These are phyloP conservation scores for Tothia fuscella DNA, from an alignment of 2,329 filamentous ascomycete genomes.

Conservation along the genomic window DNA sequence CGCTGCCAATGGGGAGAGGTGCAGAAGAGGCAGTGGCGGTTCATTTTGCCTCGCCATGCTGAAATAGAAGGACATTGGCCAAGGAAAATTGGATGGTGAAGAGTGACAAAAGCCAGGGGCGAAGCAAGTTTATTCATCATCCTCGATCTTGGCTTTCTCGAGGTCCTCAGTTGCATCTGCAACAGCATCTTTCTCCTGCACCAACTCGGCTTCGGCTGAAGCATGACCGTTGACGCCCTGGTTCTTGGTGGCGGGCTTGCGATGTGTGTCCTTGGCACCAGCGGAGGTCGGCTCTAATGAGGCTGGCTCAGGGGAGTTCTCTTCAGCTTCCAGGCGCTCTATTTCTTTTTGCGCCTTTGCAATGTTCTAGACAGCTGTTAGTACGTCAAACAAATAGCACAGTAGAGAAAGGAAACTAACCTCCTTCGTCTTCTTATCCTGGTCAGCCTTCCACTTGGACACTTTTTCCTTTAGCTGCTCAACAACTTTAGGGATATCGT, in stretches of 20 bases:
- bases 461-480: slow-evolving; percentile 93
- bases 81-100: no score
- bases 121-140: slow-evolving; percentile 21
- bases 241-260: slow-evolving; percentile 41
- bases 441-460: slow-evolving; percentile 80
- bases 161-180: slow-evolving; percentile 48
- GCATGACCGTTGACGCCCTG: slow-evolving; percentile 40
- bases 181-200: slow-evolving; percentile 47
- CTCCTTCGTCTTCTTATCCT: slow-evolving; percentile 78
- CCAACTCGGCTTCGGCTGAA: slow-evolving; percentile 40
- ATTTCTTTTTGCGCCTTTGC: slow-evolving; percentile 95
- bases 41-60: no score
- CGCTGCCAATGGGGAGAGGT: no score
- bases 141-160: slow-evolving; percentile 49
- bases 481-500: slow-evolving; percentile 64
- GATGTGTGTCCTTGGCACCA: slow-evolving; percentile 42
- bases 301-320: slow-evolving; percentile 40
- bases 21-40: no score
- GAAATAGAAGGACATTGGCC: no score
- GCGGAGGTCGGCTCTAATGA: slow-evolving; percentile 35
- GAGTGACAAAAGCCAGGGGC: no score
- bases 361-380: slow-evolving; percentile 59
- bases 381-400: neutral
- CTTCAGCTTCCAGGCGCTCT: slow-evolving; percentile 66
- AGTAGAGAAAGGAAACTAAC: slow-evolving; percentile 45